These are phyloP conservation scores for Helminthosporium solani DNA, from an alignment of 2,329 filamentous ascomycete species.

Conservation along the genomic window DNA sequence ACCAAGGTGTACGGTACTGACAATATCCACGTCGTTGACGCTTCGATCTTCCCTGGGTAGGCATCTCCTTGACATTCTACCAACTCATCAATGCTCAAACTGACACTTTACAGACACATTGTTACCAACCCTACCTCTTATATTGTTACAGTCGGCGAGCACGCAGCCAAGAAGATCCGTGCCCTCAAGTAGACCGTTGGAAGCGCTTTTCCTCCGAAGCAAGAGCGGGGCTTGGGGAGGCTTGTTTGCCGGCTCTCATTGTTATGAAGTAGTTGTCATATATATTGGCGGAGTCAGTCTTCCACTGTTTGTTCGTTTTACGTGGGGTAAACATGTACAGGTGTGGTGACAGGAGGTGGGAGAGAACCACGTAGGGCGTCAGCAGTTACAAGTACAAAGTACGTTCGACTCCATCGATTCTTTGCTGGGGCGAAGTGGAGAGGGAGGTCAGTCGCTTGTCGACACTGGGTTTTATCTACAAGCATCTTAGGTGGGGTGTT, in stretches of 20 bases:
- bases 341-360: slow-evolving; percentile 20
- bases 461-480: too few species aligned
- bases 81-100: not conserved
- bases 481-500: too few species aligned
- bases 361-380: slow-evolving; percentile 17
- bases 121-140: slow-evolving; percentile 43
- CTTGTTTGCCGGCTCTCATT: too few species aligned
- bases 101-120: slow-evolving; percentile 29
- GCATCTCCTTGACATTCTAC: slow-evolving; percentile 1
- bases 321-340: too few species aligned
- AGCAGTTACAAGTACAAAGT: slow-evolving; percentile 19
- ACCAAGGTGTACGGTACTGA: slow-evolving; percentile 52
- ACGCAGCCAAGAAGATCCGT: slow-evolving; percentile 43
- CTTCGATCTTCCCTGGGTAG: slow-evolving; percentile 49
- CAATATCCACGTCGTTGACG: slow-evolving; percentile 51
- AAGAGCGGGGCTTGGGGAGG: too few species aligned
- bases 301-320: too few species aligned
- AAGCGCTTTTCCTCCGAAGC: too few species aligned
- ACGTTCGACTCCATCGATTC: too few species aligned
- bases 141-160: slow-evolving; percentile 40
- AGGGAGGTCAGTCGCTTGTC: too few species aligned
- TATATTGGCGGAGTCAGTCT: too few species aligned
- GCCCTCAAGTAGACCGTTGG: slow-evolving; percentile 23
- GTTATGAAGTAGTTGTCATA: too few species aligned
- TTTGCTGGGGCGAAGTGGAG: too few species aligned